Percentiles rank a stretch among this genome's conserved stretches.
Evolutionary conservation across 2,329 filamentous ascomycete species (phyloP).

Genomic region (Beauveria asiatica): DNA sequence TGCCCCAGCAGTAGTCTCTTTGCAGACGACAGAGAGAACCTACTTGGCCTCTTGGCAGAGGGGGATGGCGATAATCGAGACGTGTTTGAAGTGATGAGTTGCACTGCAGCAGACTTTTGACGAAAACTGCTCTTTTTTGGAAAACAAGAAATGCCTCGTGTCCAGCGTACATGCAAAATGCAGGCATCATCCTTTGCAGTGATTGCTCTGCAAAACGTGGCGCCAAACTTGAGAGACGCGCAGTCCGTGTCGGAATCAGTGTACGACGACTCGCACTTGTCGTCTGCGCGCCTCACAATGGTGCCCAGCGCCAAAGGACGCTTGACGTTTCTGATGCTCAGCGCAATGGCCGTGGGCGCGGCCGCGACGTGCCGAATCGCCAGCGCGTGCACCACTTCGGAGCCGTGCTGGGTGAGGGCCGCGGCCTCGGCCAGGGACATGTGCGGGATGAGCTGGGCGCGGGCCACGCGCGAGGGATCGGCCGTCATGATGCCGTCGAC

Average conservation of each 20-base stretch:
- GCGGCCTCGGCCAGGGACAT: constrained; percentile 94
- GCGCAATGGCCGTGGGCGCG: constrained; percentile 67
- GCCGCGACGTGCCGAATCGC: constrained; percentile 95
- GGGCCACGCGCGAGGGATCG: constrained; percentile 85
- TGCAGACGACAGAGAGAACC: background rate
- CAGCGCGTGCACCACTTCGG: constrained; percentile 95
- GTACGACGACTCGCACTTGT: background rate
- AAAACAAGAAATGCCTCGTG: background rate
- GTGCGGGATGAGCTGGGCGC: constrained; percentile 71
- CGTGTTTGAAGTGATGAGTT: background rate
- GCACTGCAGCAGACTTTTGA: background rate
- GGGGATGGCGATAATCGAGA: background rate
- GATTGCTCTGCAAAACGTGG: constrained; percentile 55
- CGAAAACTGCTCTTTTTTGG: background rate
- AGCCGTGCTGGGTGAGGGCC: constrained; percentile 87
- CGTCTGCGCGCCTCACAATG: constrained; percentile 37
- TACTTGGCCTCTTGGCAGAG: background rate
- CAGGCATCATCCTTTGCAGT: constrained; percentile 97
- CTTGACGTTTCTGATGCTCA: constrained; percentile 86
- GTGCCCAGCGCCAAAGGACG: constrained; percentile 72
- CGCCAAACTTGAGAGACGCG: constrained; percentile 48
- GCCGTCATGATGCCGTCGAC: constrained; percentile 86
- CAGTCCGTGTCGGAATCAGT: constrained; percentile 52
- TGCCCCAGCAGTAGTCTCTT: background rate
- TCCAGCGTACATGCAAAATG: constrained; percentile 36